A percentile compares a stretch with the other conserved stretches of the same genome.
These are phyloP conservation scores for Delonix regia DNA, from an alignment of 306 rosid genomes.

Conservation along the genomic window DNA sequence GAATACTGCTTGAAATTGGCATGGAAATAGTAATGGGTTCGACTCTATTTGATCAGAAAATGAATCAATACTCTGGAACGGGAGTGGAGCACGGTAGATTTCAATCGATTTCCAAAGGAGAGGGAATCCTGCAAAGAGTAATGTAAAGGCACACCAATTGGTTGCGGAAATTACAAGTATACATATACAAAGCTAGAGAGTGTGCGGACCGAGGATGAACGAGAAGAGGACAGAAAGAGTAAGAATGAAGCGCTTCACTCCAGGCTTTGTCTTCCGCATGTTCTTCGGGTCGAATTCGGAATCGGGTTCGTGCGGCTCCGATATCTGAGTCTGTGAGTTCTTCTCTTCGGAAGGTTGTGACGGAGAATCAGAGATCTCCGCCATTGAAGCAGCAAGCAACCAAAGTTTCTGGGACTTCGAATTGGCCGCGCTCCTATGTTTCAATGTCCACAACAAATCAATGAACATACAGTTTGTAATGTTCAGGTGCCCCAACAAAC, in stretches of 20 bases:
- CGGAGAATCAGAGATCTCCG: conserved; percentile 58
- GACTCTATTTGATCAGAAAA: conserved; percentile 71
- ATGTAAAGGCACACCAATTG: conserved; percentile 1
- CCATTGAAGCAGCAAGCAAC: conserved; percentile 47
- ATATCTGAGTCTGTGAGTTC: conserved; percentile 8
- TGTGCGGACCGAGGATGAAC: conserved; percentile 66
- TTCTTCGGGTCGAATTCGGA: conserved; percentile 54
- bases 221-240: conserved; percentile 74
- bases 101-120: conserved; percentile 86
- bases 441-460: too few species aligned
- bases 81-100: conserved; percentile 87
- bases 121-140: conserved; percentile 62
- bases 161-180: neutral
- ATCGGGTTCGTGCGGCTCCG: neutral
- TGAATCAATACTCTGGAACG: conserved; percentile 68
- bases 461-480: too few species aligned
- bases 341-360: conserved; percentile 26
- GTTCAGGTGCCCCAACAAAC: too few species aligned
- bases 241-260: conserved; percentile 73
- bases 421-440: neutral
- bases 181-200: conserved; percentile 1
- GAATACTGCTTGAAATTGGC: conserved; percentile 70
- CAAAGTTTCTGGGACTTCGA: neutral
- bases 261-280: conserved; percentile 80
- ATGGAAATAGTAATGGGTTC: conserved; percentile 66